Base-by-base conservation (phyloP, 805 yeast species). In the Torulaspora maleeae region DNA sequence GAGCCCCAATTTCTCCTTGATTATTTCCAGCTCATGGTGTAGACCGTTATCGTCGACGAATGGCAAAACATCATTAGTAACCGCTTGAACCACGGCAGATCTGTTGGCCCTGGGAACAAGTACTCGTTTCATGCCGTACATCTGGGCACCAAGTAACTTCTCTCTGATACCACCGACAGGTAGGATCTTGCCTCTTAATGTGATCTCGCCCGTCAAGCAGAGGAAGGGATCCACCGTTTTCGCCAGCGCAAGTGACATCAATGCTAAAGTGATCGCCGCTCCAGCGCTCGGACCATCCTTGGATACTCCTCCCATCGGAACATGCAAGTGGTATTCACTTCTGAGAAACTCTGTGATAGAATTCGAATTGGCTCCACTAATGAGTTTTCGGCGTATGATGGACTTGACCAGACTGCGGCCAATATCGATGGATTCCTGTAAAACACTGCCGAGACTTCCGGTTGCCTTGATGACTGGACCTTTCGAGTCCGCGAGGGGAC, bases 131-230 rank as follows among this genome's bases (percentile, higher is more conserved):
- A 82, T 73, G 1, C 82, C 83, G 30, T 83, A 80, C 51, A 85
- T 71, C 56, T 86, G 89, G 0, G 93, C 93, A 2, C 93, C 93
- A 16, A 83, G 70, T 32, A 85, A 67, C 63, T 85, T 85, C 64
- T 86, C 95, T 43, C 81, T 76, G 22, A 86, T 72, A 0, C 95
- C 95, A 4, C 95, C 95, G 53, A 86, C 86, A 6, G 90, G 90
- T 36, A 86, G 69, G 0, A 86, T 83, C 53, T 82, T 72, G 5
- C 95, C 95, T 35, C 91, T 68, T 3, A 86, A 71, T 0, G 93
- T 84, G 49, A 86, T 81, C 62, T 86, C 95, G 5, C 95, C 95
- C 1, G 95, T 86, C 93, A 86, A 83, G 41, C 95, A 95, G 40
- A 83, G 68, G 41, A 70, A 67, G 11, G 64, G 48, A 19, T 71